Evolutionary conservation across 2,329 filamentous ascomycete genomes (phyloP).

Genomic region (Diplodia scrobiculata): DNA sequence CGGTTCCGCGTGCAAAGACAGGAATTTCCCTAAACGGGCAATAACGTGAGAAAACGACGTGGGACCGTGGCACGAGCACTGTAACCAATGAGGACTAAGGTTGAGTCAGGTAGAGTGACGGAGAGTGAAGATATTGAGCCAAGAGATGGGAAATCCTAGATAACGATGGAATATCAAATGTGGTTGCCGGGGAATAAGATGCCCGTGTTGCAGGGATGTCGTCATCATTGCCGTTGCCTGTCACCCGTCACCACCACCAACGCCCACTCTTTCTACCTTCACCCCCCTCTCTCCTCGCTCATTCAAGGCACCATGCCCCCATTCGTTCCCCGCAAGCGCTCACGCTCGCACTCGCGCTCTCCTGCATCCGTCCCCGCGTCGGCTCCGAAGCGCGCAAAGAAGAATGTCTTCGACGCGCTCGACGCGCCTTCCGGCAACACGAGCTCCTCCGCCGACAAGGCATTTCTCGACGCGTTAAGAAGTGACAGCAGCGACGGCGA

Average conservation of each 20-base stretch:
- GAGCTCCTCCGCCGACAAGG: slow-evolving; percentile 16
- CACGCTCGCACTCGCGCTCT: background rate
- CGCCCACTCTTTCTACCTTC: background rate
- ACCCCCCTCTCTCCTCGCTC: background rate
- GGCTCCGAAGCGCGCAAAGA: slow-evolving; percentile 23
- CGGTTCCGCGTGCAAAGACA: background rate
- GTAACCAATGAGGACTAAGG: background rate
- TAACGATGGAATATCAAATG: too few relatives aligned
- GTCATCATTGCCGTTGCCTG: slow-evolving; percentile 14
- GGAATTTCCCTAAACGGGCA: slow-evolving; percentile 28
- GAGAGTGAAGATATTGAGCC: background rate
- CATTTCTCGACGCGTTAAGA: slow-evolving; percentile 26
- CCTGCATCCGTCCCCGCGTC: background rate
- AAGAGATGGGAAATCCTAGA: too few relatives aligned
- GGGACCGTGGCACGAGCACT: background rate
- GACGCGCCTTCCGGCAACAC: slow-evolving; percentile 17
- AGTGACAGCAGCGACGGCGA: slow-evolving; percentile 9
- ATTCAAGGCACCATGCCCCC: slow-evolving; percentile 27
- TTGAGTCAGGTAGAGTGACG: background rate
- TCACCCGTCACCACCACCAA: background rate
- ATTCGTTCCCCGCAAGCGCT: slow-evolving; percentile 28
- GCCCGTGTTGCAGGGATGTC: background rate
- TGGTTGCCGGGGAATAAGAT: too few relatives aligned
- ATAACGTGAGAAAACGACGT: slow-evolving; percentile 31
- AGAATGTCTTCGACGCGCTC: slow-evolving; percentile 23